Conservation (phyloP, 495 filamentous ascomycete species). For the Penicillium robsamsonii region DNA sequence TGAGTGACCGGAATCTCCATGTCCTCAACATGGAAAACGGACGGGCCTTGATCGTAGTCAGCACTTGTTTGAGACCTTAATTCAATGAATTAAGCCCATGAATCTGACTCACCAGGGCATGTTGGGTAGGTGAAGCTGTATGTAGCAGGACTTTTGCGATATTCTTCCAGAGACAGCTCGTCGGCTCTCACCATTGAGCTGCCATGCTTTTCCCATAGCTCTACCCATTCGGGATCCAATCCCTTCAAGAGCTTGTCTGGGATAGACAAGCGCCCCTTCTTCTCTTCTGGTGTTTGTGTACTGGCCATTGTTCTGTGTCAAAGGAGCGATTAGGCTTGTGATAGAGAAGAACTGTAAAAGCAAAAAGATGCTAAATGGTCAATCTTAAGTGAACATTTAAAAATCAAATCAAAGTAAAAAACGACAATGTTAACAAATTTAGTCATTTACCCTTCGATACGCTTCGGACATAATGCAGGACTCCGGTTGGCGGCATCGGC, state of each 20-base stretch:
- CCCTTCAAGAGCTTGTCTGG: conserved; percentile 16
- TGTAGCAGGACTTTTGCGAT: conserved; percentile 34
- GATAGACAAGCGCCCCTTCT: conserved; percentile 7
- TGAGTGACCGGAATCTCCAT: conserved; percentile 31
- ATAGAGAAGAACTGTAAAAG: not conserved
- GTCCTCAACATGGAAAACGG: conserved; percentile 33
- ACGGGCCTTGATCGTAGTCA: conserved; percentile 14
- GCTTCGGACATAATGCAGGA: not conserved
- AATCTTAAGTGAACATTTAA: not conserved
- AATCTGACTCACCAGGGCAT: conserved; percentile 28
- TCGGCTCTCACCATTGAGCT: conserved; percentile 20
- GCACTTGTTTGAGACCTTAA: not conserved
- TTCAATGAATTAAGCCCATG: not conserved
- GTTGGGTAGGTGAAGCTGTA: conserved; percentile 35
- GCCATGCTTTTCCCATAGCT: conserved; percentile 20
- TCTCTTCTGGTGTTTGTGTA: not conserved
- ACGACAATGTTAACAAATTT: not conserved
- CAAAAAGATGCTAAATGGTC: no score
- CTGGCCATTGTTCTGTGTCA: not conserved
- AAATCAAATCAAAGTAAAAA: not conserved
- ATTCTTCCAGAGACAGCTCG: conserved; percentile 31
- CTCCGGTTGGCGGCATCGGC: conserved; percentile 8
- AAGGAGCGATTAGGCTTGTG: not conserved
- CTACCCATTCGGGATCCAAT: conserved; percentile 21
- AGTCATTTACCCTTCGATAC: not conserved